Conservation (phyloP, 2,329 filamentous ascomycete species). For the Pseudogymnoascus sp. region DNA sequence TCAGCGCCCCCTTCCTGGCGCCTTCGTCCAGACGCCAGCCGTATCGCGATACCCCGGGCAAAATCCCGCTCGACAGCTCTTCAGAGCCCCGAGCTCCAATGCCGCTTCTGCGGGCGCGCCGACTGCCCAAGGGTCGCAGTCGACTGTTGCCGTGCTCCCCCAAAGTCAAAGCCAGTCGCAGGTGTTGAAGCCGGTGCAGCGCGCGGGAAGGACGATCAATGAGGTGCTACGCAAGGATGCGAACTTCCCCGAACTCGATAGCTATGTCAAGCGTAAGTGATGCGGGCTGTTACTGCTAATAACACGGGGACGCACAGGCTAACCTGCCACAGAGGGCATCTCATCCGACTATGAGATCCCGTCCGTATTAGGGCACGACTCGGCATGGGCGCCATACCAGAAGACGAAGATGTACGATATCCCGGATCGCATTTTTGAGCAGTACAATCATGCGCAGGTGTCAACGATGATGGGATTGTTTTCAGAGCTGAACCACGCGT, state of each 20-base stretch:
- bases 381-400: conserved; percentile 82
- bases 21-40: conserved; percentile 68
- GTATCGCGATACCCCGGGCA: conserved; percentile 38
- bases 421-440: conserved; percentile 83
- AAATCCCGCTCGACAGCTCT: conserved; percentile 46
- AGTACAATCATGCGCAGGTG: conserved; percentile 80
- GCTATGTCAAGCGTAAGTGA: conserved; percentile 74
- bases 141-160: conserved; percentile 24
- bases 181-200: conserved; percentile 60
- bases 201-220: conserved; percentile 78
- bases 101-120: conserved; percentile 21
- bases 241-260: conserved; percentile 81
- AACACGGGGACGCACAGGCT: conserved; percentile 20
- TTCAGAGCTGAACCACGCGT: conserved; percentile 88
- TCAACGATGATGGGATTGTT: conserved; percentile 94
- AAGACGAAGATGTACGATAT: conserved; percentile 80
- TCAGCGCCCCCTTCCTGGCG: conserved; percentile 64
- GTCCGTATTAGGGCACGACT: conserved; percentile 39
- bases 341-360: conserved; percentile 88
- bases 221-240: conserved; percentile 66
- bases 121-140: conserved; percentile 14
- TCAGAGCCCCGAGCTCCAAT: conserved; percentile 27
- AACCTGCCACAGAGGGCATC: conserved; percentile 57
- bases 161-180: conserved; percentile 38
- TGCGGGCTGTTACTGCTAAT: neutral